Evolutionary conservation across 2,329 filamentous ascomycete genomes (phyloP).

Genomic region (Aspergillus sp.): DNA sequence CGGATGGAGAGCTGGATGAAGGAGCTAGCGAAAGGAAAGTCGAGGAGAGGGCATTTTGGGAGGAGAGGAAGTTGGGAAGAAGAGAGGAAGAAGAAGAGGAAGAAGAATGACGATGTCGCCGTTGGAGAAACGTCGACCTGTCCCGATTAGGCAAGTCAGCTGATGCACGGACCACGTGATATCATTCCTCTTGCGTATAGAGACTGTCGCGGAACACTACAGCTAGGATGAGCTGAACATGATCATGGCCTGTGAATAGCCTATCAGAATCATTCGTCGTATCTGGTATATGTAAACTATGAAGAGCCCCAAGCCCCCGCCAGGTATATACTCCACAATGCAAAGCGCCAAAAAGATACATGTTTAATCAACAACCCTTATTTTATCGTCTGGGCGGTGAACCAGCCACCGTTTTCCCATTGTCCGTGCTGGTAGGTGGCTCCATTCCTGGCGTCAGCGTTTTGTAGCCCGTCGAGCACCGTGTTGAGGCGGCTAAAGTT

Average conservation of each 20-base stretch:
- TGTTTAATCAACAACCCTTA: neutral
- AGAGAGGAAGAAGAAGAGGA: neutral
- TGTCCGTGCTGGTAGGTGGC: slow-evolving; percentile 69
- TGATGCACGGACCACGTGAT: slow-evolving; percentile 1
- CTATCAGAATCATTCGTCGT: too few relatives aligned
- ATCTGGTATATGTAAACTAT: neutral
- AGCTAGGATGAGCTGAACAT: too few relatives aligned
- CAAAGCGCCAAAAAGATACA: neutral
- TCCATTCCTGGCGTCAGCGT: slow-evolving; percentile 57
- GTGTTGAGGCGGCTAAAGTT: slow-evolving; percentile 72
- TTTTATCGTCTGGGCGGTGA: slow-evolving; percentile 36
- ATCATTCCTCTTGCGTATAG: too few relatives aligned
- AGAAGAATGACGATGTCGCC: neutral
- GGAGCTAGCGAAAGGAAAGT: neutral
- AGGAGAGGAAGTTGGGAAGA: neutral
- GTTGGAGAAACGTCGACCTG: neutral
- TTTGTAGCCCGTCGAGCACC: slow-evolving; percentile 68
- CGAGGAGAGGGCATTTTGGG: neutral
- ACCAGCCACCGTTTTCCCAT: slow-evolving; percentile 90
- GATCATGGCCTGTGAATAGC: too few relatives aligned
- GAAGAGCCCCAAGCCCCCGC: too few relatives aligned
- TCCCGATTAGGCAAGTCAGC: neutral
- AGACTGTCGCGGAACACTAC: too few relatives aligned
- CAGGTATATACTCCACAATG: too few relatives aligned
- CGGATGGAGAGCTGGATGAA: neutral